Evolutionary conservation across 2,329 filamentous ascomycete species (phyloP).

Genomic region (Rhynchosporium graminicola): DNA sequence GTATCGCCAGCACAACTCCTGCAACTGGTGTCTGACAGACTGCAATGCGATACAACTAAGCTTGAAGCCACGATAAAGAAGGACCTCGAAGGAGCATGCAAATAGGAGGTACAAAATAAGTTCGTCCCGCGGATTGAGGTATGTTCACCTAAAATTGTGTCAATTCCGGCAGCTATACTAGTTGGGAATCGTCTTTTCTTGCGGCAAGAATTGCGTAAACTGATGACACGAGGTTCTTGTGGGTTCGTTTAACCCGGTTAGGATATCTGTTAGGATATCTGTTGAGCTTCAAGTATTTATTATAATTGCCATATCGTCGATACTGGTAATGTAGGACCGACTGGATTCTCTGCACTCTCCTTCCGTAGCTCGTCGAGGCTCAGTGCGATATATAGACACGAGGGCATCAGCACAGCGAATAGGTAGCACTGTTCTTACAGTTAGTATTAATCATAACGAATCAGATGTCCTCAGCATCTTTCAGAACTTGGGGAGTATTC

Average conservation of each 20-base stretch:
- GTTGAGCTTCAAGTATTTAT: slow-evolving; percentile 90
- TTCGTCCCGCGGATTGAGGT: slow-evolving; percentile 74
- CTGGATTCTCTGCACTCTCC: slow-evolving; percentile 59
- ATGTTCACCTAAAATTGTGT: slow-evolving; percentile 70
- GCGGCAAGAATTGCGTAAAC: slow-evolving; percentile 64
- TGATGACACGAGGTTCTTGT: slow-evolving; percentile 80
- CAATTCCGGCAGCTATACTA: slow-evolving; percentile 71
- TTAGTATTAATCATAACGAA: slow-evolving; percentile 59
- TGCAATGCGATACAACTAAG: slow-evolving; percentile 91
- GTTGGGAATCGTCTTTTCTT: slow-evolving; percentile 51
- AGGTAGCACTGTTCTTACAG: slow-evolving; percentile 51
- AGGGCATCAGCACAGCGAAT: slow-evolving; percentile 54
- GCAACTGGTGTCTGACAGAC: slow-evolving; percentile 81
- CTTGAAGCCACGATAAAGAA: slow-evolving; percentile 87
- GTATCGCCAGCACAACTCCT: slow-evolving; percentile 93
- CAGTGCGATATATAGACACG: slow-evolving; percentile 53
- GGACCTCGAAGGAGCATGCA: slow-evolving; percentile 94
- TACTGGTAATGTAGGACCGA: slow-evolving; percentile 69
- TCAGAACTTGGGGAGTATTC: slow-evolving; percentile 48
- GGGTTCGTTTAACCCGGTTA: slow-evolving; percentile 85
- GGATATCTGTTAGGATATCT: slow-evolving; percentile 58
- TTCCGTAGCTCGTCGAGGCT: slow-evolving; percentile 56
- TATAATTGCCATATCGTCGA: slow-evolving; percentile 81
- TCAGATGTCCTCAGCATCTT: slow-evolving; percentile 56
- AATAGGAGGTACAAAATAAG: slow-evolving; percentile 90